Percentiles rank a stretch among this genome's conserved stretches.
phyloP scores from a whole-genome alignment of 257 asterid species.

The Gardenia jasminoides region DNA sequence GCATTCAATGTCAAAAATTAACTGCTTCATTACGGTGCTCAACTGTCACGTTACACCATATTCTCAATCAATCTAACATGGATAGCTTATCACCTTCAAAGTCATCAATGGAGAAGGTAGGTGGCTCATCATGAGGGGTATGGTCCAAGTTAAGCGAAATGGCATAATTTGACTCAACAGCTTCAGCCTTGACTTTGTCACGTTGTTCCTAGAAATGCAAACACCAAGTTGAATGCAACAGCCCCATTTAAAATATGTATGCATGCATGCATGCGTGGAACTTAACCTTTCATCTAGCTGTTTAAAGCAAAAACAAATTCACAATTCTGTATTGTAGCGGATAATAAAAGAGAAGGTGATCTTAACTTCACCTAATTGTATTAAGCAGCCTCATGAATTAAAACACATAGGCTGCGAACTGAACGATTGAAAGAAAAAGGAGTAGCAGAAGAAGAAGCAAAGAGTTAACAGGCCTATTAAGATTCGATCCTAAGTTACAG shows the following conservation, averaged over 20 bases:
- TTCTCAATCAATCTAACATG: neutral
- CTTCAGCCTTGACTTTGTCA: conserved; percentile 79
- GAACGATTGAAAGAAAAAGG: neutral
- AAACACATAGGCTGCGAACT: neutral
- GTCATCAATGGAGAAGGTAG: conserved; percentile 80
- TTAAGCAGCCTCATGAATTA: neutral
- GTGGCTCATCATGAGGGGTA: conserved; percentile 41
- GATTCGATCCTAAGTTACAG: neutral
- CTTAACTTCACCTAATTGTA: neutral
- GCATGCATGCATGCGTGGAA: neutral
- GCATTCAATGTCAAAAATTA: neutral
- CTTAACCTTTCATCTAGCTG: neutral
- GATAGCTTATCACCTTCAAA: conserved; percentile 61
- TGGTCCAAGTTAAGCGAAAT: conserved; percentile 37
- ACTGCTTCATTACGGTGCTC: neutral
- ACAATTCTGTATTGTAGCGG: neutral
- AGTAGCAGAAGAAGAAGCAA: neutral
- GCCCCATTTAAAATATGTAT: too few relatives aligned
- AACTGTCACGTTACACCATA: neutral
- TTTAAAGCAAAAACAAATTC: neutral
- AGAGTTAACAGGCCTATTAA: neutral
- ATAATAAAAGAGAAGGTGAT: neutral
- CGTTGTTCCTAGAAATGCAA: conserved; percentile 55
- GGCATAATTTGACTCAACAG: conserved; percentile 47
- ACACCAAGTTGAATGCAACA: conserved; percentile 12